Percentiles rank a stretch among this genome's conserved stretches.
Evolutionary conservation across 352 stramenopile species (phyloP).

Genomic region (Phytophthora meadii): DNA sequence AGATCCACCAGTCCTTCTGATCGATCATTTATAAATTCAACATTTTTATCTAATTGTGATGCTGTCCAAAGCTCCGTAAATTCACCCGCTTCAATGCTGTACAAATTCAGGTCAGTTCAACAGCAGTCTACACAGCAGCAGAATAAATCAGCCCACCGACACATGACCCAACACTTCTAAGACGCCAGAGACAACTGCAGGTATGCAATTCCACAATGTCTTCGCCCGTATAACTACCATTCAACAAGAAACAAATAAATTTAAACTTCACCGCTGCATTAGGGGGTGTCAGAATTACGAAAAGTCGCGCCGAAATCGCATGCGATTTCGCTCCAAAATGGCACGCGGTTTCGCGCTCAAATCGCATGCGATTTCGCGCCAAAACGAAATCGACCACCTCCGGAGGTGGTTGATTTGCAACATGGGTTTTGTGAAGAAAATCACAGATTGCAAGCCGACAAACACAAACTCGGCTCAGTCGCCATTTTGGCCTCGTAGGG

Average conservation of each 20-base stretch:
- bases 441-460: too few species aligned
- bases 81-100: conserved; percentile 91
- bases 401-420: too few species aligned
- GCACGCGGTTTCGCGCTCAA: too few species aligned
- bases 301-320: too few species aligned
- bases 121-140: background rate
- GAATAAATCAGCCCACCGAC: conserved; percentile 39
- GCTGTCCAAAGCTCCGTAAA: conserved; percentile 97
- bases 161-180: conserved; percentile 86
- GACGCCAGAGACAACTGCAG: conserved; percentile 93
- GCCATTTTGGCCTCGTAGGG: too few species aligned
- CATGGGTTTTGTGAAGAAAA: too few species aligned
- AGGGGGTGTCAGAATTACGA: too few species aligned
- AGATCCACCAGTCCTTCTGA: conserved; percentile 95
- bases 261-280: background rate
- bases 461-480: too few species aligned
- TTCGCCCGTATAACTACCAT: conserved; percentile 79
- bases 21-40: conserved; percentile 63
- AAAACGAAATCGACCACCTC: too few species aligned
- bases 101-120: conserved; percentile 3
- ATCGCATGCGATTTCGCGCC: too few species aligned
- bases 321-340: too few species aligned
- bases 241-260: conserved; percentile 1
- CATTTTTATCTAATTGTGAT: conserved; percentile 14
- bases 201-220: conserved; percentile 97